These are phyloP conservation scores for Acrodontium crateriforme DNA, from an alignment of 2,329 filamentous ascomycete species.

Conservation along the genomic window DNA sequence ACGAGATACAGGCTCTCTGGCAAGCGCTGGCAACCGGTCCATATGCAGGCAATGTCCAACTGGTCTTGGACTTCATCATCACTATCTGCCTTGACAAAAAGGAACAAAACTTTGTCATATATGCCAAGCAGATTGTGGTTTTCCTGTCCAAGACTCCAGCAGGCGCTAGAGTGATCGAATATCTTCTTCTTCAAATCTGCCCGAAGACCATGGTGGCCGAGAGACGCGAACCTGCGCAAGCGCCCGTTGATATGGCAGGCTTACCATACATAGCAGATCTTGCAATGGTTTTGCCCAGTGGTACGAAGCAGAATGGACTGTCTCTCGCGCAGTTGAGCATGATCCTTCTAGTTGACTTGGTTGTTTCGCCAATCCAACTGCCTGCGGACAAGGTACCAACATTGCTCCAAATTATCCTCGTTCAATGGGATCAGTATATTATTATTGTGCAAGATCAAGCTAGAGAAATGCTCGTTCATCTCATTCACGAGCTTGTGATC, in stretches of 20 bases:
- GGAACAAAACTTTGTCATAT: slow-evolving; percentile 96
- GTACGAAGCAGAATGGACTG: slow-evolving; percentile 74
- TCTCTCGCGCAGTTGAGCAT: slow-evolving; percentile 86
- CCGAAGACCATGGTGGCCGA: slow-evolving; percentile 97
- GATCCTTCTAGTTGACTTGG: slow-evolving; percentile 86
- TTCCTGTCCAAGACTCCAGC: slow-evolving; percentile 78
- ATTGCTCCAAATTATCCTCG: slow-evolving; percentile 77
- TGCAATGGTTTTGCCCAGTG: slow-evolving; percentile 61
- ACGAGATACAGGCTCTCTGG: slow-evolving; percentile 95
- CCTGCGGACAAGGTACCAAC: slow-evolving; percentile 68
- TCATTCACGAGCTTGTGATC: slow-evolving; percentile 91
- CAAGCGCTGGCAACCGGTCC: slow-evolving; percentile 89
- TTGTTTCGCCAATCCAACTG: slow-evolving; percentile 81
- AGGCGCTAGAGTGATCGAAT: slow-evolving; percentile 86
- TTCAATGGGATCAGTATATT: slow-evolving; percentile 96
- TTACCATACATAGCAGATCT: slow-evolving; percentile 87
- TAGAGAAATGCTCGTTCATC: slow-evolving; percentile 91
- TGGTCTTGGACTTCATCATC: slow-evolving; percentile 95
- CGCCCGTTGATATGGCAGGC: slow-evolving; percentile 57
- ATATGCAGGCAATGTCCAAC: slow-evolving; percentile 81
- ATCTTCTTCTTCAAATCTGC: slow-evolving; percentile 76
- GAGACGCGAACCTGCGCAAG: slow-evolving; percentile 54
- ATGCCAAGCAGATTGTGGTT: slow-evolving; percentile 95
- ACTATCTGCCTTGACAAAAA: slow-evolving; percentile 80
- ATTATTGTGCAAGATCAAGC: slow-evolving; percentile 91